phyloP scores from a whole-genome alignment of 2,329 filamentous ascomycete genomes.

The Talaromyces marneffei region DNA sequence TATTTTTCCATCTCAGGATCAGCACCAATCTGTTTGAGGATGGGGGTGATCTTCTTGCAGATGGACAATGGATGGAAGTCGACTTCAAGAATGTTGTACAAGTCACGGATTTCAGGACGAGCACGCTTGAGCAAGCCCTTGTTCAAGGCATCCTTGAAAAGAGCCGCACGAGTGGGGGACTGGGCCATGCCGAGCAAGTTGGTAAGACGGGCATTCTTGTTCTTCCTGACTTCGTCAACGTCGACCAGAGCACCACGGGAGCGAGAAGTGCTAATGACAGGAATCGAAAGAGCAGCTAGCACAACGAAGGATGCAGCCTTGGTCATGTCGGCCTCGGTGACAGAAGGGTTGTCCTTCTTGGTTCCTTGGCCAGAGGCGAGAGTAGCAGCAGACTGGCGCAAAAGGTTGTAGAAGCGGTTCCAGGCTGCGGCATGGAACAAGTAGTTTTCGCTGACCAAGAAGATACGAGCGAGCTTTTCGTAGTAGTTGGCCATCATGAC shows the following conservation, averaged over 20 bases:
- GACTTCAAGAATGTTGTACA: constrained; percentile 98
- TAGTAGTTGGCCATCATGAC: constrained; percentile 99
- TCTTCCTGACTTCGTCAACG: constrained; percentile 94
- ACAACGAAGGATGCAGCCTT: constrained; percentile 94
- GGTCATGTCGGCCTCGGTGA: constrained; percentile 83
- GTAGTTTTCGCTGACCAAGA: constrained; percentile 98
- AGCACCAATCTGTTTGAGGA: constrained; percentile 84
- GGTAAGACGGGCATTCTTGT: constrained; percentile 96
- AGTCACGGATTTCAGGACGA: constrained; percentile 86
- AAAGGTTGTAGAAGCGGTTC: constrained; percentile 94
- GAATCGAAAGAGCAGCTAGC: constrained; percentile 91
- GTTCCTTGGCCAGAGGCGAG: constrained; percentile 79
- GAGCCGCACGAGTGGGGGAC: constrained; percentile 76
- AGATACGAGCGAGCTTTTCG: constrained; percentile 97
- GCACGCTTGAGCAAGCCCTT: constrained; percentile 92
- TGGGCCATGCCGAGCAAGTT: constrained; percentile 91
- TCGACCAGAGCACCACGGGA: constrained; percentile 94
- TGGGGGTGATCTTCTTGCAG: constrained; percentile 97
- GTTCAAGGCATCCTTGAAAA: constrained; percentile 94
- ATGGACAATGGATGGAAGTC: constrained; percentile 99
- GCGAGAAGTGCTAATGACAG: constrained; percentile 96
- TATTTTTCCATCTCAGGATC: constrained; percentile 98
- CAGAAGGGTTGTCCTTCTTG: constrained; percentile 90
- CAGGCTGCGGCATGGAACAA: constrained; percentile 97
- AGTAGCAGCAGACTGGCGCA: constrained; percentile 80